A percentile compares a stretch with the other conserved stretches of the same genome.
These are phyloP conservation scores for Graphium sp. DNA, from an alignment of 2,329 filamentous ascomycete genomes.

Conservation along the genomic window DNA sequence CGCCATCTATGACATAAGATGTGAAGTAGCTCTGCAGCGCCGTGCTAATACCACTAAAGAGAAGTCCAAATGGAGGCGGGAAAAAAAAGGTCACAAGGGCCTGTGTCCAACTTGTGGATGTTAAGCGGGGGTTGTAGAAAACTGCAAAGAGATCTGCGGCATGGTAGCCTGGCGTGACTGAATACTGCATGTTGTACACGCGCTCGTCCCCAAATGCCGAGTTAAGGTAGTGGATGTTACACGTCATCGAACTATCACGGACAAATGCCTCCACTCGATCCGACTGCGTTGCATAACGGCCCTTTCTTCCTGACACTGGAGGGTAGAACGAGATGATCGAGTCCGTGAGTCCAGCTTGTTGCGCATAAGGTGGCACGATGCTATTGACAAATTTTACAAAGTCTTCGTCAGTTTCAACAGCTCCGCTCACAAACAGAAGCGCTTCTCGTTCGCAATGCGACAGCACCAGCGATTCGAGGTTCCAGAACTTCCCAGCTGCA, in stretches of 20 bases:
- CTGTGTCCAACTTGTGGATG: constrained; percentile 10
- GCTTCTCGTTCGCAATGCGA: constrained; percentile 15
- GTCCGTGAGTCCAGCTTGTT: constrained; percentile 10
- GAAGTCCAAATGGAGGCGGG: constrained; percentile 12
- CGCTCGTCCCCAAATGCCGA: constrained; percentile 16
- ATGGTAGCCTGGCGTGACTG: constrained; percentile 19
- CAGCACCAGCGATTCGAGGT: constrained; percentile 11
- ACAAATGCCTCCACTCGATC: constrained; percentile 14
- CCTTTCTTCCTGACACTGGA: constrained; percentile 4
- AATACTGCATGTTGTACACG: constrained; percentile 22
- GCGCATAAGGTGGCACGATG: constrained; percentile 16
- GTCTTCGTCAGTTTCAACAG: constrained; percentile 12
- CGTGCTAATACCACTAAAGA: constrained; percentile 15
- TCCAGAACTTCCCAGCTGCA: constrained; percentile 11
- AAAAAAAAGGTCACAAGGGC: constrained; percentile 10
- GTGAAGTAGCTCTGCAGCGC: constrained; percentile 21
- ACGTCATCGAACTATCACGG: constrained; percentile 17
- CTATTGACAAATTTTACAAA: constrained; percentile 14
- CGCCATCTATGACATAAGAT: constrained; percentile 18
- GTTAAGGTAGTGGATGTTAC: constrained; percentile 18
- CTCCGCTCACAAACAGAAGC: constrained; percentile 12
- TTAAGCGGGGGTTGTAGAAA: constrained; percentile 18
- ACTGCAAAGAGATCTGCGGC: constrained; percentile 20
- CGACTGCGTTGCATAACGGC: constrained; percentile 11
- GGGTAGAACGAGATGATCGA: constrained; percentile 14